Base-by-base conservation (phyloP, 441 rosid species). In the Erysimum pusillum region DNA sequence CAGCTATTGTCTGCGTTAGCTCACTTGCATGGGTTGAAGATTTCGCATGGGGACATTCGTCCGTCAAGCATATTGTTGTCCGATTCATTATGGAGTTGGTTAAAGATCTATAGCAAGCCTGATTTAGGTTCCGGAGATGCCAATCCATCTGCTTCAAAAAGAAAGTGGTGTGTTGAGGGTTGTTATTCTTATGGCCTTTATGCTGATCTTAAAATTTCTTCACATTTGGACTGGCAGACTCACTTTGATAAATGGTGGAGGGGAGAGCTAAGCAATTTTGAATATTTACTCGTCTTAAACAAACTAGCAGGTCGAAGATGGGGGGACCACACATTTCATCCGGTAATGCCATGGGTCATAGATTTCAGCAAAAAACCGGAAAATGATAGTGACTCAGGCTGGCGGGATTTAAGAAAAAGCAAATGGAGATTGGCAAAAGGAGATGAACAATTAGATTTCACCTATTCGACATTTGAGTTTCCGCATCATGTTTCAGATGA, bases 401-500 rank as follows among this genome's bases (percentile, higher is more conserved):
- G 94, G 99, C 84, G 99, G 63, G 93, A 95, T 83, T 84, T 95
- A 81, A 90, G 93, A 82, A 95, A 91, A 86, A 95, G 98, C 81
- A 95, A 95, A 85, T 95, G 98, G 99, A 82, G 97, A 76, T 78
- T 95, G 81, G 98, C 99, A 36, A 95, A 95, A 87, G 99, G 99
- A 66, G 98, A 92, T 81, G 99, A 91, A 69, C 99, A 95, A 78
- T 83, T 95, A 84, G 99, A 95, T 85, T 95, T 95, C 74, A 92
- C 99, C 51, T 92, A 91, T 84, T 88, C 87, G 48, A 86, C 99
- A 6, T 95, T 97, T 77, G 99, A 95, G 85, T 82, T 90, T 60
- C 96, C 98, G 48, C 99, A 92, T 85, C 99, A 95, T 78, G 92
- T 95, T 51, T 95, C 99, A 49, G 99, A 95, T 86, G 99, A 95